A percentile compares a stretch with the other conserved stretches of the same genome.
These are phyloP conservation scores for Chlorella vulgaris DNA, from an alignment of 139 green algal species.

Conservation along the genomic window DNA sequence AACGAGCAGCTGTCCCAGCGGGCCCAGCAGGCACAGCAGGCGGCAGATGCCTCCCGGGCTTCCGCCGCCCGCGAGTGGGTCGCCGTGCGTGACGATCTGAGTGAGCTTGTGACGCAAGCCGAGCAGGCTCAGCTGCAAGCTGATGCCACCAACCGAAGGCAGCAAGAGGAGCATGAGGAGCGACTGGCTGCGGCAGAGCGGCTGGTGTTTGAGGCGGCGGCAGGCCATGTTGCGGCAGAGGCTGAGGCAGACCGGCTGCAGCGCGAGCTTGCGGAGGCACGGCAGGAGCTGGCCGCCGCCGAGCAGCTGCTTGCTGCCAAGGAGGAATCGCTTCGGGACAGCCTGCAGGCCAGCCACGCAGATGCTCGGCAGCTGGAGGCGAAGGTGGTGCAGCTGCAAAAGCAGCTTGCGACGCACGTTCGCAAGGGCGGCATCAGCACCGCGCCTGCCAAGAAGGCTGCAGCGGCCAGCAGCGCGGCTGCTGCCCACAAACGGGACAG, in stretches of 20 bases:
- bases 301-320: background rate
- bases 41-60: background rate
- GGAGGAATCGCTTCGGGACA: background rate
- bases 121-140: slow-evolving; percentile 30
- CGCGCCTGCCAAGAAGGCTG: slow-evolving; percentile 5
- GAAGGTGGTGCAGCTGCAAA: slow-evolving; percentile 14
- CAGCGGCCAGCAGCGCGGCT: background rate
- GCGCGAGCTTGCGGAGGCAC: background rate
- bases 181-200: background rate
- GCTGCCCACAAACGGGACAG: slow-evolving; percentile 24
- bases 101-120: slow-evolving; percentile 14
- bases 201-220: background rate
- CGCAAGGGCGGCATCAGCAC: slow-evolving; percentile 3
- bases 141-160: background rate
- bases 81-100: slow-evolving; percentile 23
- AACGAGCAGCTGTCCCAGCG: slow-evolving; percentile 17
- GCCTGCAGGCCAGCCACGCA: background rate
- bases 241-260: background rate
- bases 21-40: background rate
- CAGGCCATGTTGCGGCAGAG: background rate
- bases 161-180: slow-evolving; percentile 9
- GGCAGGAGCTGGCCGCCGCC: background rate
- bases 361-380: slow-evolving; percentile 5
- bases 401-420: slow-evolving; percentile 1
- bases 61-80: slow-evolving; percentile 9